Base-by-base conservation (phyloP, 2,329 filamentous ascomycete species). In the Sclerotinia minor region DNA sequence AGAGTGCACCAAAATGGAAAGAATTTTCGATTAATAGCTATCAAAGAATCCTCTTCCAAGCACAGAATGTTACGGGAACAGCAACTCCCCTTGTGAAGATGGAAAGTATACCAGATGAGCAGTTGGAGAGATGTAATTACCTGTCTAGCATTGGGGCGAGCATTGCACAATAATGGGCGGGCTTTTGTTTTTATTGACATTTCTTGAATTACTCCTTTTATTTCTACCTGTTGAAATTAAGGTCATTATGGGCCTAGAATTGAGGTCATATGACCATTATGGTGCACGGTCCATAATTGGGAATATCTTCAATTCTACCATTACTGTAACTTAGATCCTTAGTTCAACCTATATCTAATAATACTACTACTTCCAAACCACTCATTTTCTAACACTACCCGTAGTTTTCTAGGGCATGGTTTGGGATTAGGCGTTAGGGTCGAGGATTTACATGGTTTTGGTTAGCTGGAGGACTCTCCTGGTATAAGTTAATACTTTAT, bases 1-100 rank as follows among this genome's bases (percentile, higher is more conserved):
- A 72, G 1, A 82, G 81, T 0, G 80, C 79, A 64, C 84, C 84
- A 2, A 77, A 78, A 68, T 89, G 86, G 87, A 76, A 79, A 70
- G 26, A 35, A n/a, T 59, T 52, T 11, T n/a, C 26, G 7, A n/a
- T 5, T 21, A 21, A 26, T n/a, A 35, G 32, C 13, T 47, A 50
- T 35, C 35, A 29, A 29, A 64, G 61, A 11, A 29, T 68, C 9
- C 53, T 53, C n/a, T 60, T 68, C 8, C 59, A 38, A 26, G 59
- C 45, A 3, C 15, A 26, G 21, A 61, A 61, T 32, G 61, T 47
- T 35, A 68, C 57, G 19, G 53, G 38, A 2, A 38, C 35, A 9
- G 59, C 38, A 11, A 32, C 32, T 26, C 26, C 38, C 7, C 49
- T 47, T 17, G 54, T 66, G 35, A 47, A 24, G 11, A 70, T 70